Evolutionary conservation across 176 grass and related monocot genomes (phyloP), one percentile per base, ranked within the genome.

Genomic region (Avena sativa): DNA sequence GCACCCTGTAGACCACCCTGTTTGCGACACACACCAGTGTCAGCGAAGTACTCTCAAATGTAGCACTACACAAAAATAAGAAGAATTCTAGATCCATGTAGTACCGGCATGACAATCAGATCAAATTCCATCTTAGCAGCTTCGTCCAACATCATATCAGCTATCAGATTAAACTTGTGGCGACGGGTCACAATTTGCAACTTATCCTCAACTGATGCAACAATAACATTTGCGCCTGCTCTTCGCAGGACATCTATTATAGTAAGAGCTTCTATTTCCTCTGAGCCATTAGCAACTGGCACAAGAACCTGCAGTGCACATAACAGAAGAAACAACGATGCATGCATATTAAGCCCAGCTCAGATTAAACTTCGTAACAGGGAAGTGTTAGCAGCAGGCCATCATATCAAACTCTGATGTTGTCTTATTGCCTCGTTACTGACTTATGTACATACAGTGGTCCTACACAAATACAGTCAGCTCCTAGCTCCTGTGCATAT

Each of bases 91-190:
- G 8, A 88, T 16, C 38, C 52, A 76, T 52, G 32, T 94, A 98
- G 32, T 94, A 98, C 96, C 34, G 96, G 94, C 72, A 98, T 85
- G 71, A 98, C 93, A 76, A 98, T 98, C 47, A 98, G 87, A 88
- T 98, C 94, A 57, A 91, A 96, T 83, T 98, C 87, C 78, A 91
- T 81, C n/a, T 91, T 86, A 84, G 75, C 56, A 65, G 88, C 88
- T 79, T 98, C 94, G 51, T 96, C 90, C 82, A 98, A 79, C 78
- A 93, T 86, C 70, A 91, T 68, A 83, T 98, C 96, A 80, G 96
- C 93, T 72, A 96, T 75, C 25, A 98, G 52, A 84, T 96, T 98
- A 86, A 92, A 93, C 80, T 96, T 98, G 86, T 91, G 91, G 50
- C 66, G 93, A 49, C 86, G 89, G 47, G 92, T 95, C 76, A 94